A percentile compares a stretch with the other conserved stretches of the same genome.
These are phyloP conservation scores for Phytophthora macrochlamydospora DNA, from an alignment of 352 stramenopile genomes.

Conservation along the genomic window DNA sequence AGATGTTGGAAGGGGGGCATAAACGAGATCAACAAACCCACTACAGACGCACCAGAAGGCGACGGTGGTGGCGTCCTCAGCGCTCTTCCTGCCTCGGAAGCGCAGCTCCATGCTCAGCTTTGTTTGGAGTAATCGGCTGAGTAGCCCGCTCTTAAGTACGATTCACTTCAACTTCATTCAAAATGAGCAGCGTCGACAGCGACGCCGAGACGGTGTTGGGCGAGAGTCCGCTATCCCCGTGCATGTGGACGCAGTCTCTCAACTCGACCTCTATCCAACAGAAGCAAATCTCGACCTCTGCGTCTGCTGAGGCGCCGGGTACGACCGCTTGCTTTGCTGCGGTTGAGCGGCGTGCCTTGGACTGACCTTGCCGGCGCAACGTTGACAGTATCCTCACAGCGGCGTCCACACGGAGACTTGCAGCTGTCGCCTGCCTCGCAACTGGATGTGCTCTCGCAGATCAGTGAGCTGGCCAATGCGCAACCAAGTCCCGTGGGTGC, in stretches of 20 bases:
- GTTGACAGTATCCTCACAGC: too few species aligned
- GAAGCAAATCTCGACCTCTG: neutral
- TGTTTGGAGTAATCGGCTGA: neutral
- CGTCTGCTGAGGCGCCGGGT: neutral
- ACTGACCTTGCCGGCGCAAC: too few species aligned
- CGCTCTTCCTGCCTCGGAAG: constrained; percentile 52
- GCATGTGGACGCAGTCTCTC: constrained; percentile 26
- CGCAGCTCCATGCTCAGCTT: constrained; percentile 41
- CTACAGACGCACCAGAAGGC: constrained; percentile 60
- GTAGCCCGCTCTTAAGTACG: neutral
- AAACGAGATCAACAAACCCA: too few species aligned
- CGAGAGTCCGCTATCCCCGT: constrained; percentile 45
- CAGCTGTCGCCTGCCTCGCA: constrained; percentile 71
- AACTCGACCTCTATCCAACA: neutral
- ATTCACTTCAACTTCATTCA: constrained; percentile 33
- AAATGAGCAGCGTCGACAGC: constrained; percentile 15
- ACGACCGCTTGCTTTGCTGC: neutral
- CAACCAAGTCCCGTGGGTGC: constrained; percentile 13
- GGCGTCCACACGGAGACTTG: constrained; percentile 21
- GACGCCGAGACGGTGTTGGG: constrained; percentile 52
- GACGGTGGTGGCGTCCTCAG: constrained; percentile 47
- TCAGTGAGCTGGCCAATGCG: constrained; percentile 68
- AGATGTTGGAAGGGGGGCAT: too few species aligned
- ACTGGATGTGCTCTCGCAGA: constrained; percentile 75
- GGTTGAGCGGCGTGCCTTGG: too few species aligned